A percentile compares a stretch with the other conserved stretches of the same genome.
Evolutionary conservation across 2,329 filamentous ascomycete species (phyloP).

Genomic region (Penicillium oxalicum): DNA sequence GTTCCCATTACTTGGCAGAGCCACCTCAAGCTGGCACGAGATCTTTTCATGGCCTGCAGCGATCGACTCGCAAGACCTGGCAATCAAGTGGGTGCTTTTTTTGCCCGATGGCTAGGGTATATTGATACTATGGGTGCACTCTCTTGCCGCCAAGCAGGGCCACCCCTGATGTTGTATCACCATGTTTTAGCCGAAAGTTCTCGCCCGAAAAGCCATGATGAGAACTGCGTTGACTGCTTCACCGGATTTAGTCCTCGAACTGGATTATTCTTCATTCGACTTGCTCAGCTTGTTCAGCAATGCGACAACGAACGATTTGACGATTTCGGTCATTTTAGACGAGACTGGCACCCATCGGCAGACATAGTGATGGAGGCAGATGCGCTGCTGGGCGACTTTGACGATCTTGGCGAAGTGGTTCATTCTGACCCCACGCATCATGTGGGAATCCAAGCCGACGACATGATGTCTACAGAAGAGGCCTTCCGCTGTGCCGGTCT

Average conservation of each 20-base stretch:
- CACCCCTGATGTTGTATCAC: conserved; percentile 50
- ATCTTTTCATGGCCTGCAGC: conserved; percentile 65
- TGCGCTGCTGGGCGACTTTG: conserved; percentile 56
- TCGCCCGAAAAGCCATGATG: conserved; percentile 52
- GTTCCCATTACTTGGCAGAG: conserved; percentile 75
- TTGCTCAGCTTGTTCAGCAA: conserved; percentile 63
- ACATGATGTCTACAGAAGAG: conserved; percentile 63
- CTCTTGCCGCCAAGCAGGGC: conserved; percentile 52
- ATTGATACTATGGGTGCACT: conserved; percentile 72
- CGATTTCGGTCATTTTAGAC: conserved; percentile 44
- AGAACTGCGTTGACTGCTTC: conserved; percentile 70
- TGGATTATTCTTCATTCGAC: conserved; percentile 62
- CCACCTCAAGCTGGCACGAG: conserved; percentile 68
- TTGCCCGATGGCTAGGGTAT: conserved; percentile 78
- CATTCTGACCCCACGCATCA: conserved; percentile 39
- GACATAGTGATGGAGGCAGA: conserved; percentile 53
- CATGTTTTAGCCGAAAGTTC: conserved; percentile 42
- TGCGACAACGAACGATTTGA: conserved; percentile 63
- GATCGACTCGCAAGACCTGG: conserved; percentile 49
- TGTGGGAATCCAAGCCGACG: conserved; percentile 34
- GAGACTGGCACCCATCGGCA: conserved; percentile 54
- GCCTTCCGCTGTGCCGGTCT: conserved; percentile 75
- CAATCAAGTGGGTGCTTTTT: conserved; percentile 62
- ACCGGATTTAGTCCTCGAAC: conserved; percentile 71
- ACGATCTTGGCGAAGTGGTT: conserved; percentile 46